A percentile compares a stretch with the other conserved stretches of the same genome.
phyloP scores from a whole-genome alignment of 2,329 filamentous ascomycete genomes.

The Ceratocystis variospora region DNA sequence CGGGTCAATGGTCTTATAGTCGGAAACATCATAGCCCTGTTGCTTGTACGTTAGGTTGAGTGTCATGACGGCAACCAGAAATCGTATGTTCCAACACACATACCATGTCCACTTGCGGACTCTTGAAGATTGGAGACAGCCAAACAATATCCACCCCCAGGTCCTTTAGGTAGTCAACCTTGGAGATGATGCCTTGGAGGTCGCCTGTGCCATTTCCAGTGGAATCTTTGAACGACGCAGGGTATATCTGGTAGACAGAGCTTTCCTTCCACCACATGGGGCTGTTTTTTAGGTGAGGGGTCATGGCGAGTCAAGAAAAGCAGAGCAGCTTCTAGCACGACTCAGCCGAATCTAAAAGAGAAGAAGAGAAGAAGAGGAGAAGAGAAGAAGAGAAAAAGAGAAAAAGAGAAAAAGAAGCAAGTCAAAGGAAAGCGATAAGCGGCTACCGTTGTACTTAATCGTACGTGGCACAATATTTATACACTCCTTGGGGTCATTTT shows the following conservation, averaged over 20 bases:
- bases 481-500: background rate
- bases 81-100: background rate
- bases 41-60: background rate
- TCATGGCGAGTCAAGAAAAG: background rate
- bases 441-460: background rate
- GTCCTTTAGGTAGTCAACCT: constrained; percentile 40
- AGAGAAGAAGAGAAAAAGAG: too few relatives aligned
- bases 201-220: constrained; percentile 43
- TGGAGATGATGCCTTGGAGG: constrained; percentile 42
- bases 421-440: background rate
- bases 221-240: constrained; percentile 46
- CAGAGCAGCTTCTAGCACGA: background rate
- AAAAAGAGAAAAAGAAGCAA: too few relatives aligned
- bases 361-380: background rate
- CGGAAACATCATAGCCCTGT: constrained; percentile 53
- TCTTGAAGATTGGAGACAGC: constrained; percentile 36
- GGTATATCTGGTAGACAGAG: constrained; percentile 48
- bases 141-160: constrained; percentile 47
- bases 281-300: background rate
- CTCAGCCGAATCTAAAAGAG: background rate
- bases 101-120: constrained; percentile 50
- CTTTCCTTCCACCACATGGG: constrained; percentile 46
- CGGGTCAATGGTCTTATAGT: constrained; percentile 53
- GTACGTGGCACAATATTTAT: background rate
- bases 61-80: background rate